Percentiles rank a stretch among this genome's conserved stretches.
phyloP scores from a whole-genome alignment of 495 filamentous ascomycete genomes.

The Aspergillus haitiensis region DNA sequence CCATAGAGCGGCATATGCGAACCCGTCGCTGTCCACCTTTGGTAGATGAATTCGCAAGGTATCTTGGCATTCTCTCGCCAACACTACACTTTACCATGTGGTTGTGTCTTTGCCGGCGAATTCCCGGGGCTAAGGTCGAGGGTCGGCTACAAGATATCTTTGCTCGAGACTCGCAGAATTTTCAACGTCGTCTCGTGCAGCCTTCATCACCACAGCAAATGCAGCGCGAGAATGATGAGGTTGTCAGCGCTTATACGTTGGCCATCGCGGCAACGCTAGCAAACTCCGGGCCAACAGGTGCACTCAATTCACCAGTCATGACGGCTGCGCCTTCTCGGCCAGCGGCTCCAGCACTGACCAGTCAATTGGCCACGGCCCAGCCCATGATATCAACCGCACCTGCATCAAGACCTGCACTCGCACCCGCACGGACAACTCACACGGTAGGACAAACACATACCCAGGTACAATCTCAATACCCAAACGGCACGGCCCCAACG shows the following conservation, averaged over 20 bases:
- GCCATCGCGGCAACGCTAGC: neutral
- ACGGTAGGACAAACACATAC: neutral
- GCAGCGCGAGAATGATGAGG: conserved; percentile 17
- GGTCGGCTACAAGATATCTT: conserved; percentile 26
- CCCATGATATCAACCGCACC: neutral
- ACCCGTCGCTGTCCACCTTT: conserved; percentile 55
- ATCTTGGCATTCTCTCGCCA: conserved; percentile 54
- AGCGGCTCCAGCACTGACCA: neutral
- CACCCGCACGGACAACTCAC: neutral
- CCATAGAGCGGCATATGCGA: conserved; percentile 33
- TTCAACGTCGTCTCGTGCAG: conserved; percentile 16
- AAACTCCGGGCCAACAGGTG: neutral
- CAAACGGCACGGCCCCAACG: conserved; percentile 3
- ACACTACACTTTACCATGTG: conserved; percentile 61
- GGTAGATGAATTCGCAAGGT: conserved; percentile 55
- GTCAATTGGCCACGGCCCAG: neutral
- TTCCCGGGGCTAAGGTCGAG: conserved; percentile 22
- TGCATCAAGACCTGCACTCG: neutral
- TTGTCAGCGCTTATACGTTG: conserved; percentile 19
- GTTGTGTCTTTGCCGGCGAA: conserved; percentile 46
- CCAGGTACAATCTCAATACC: neutral
- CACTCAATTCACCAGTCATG: neutral
- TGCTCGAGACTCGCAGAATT: conserved; percentile 20
- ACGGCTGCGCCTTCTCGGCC: neutral
- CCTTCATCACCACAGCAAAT: conserved; percentile 10